Base-by-base conservation (phyloP, 352 stramenopile species). In the Phytophthora multivora region DNA sequence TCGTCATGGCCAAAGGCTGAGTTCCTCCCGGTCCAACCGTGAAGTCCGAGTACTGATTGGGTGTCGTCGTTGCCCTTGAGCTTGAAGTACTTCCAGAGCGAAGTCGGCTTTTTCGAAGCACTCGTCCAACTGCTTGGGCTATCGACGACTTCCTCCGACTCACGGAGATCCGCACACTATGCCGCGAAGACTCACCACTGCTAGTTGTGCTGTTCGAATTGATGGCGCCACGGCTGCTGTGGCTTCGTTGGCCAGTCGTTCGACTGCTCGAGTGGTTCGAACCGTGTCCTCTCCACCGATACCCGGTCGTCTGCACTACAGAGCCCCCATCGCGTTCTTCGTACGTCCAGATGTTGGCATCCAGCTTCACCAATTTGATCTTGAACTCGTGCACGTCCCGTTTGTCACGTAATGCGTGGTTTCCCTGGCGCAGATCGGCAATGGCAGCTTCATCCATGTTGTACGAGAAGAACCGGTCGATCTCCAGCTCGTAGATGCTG, bases 341-440 rank as follows among this genome's bases (percentile, higher is more conserved):
- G 39, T 91, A 88, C 18, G 75, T 85, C 84, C 84, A 93, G 21
- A 93, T 86, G 47, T 88, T 90, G 2, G 80, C 84, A 50, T 93
- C 84, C 23, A 93, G 67, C 51, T 89, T 90, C 3, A 84, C 71
- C 16, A 93, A 42, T 57, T 91, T 87, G 42, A 93, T 79, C 49
- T 81, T 78, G 51, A 88, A 91, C 51, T 93, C 78, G 30, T 80
- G 67, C 31, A 93, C 71, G 28, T 85, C 75, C 6, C 59, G 71
- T 51, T 89, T 89, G 41, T 91, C 79, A 2, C 72, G 73, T 11
- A 91, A 53, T 8, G 77, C 70, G 46, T 79, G 63, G 21, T 86
- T 86, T 0, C 80, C 80, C 19, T 72, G 71, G 16, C 72, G 69
- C 6, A 79, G 41, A 48, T 89, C 79, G 10, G 65, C 61, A 2